A percentile compares a stretch with the other conserved stretches of the same genome.
Evolutionary conservation across 2,329 filamentous ascomycete species (phyloP).

Genomic region (Aspergillus ustus): DNA sequence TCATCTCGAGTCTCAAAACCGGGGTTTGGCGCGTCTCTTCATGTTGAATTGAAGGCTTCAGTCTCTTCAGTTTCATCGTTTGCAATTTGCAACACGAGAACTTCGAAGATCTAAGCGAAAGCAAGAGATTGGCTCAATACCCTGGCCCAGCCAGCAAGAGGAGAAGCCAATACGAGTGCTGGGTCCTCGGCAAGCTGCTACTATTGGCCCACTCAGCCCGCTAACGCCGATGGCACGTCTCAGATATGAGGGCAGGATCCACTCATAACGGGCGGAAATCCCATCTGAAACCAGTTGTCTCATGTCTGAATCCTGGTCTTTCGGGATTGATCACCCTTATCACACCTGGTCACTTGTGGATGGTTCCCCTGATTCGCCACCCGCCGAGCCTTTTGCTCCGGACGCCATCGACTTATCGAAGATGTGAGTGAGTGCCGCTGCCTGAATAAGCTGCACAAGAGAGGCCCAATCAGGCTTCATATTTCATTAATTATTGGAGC

Average conservation of each 20-base stretch:
- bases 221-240: constrained; percentile 27
- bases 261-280: constrained; percentile 15
- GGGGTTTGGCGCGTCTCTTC: background rate
- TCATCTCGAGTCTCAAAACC: background rate
- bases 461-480: background rate
- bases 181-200: background rate
- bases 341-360: too few species aligned
- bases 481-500: too few species aligned
- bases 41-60: background rate
- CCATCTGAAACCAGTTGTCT: constrained; percentile 32
- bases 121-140: constrained; percentile 17
- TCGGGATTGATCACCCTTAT: too few species aligned
- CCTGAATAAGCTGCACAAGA: background rate
- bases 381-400: background rate
- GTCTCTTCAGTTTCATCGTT: constrained; percentile 6
- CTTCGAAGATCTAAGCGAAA: constrained; percentile 13
- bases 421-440: background rate
- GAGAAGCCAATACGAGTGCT: constrained; percentile 11
- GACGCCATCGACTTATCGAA: background rate
- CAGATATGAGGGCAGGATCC: constrained; percentile 24
- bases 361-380: too few species aligned
- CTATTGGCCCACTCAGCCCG: constrained; percentile 21
- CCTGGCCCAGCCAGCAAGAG: constrained; percentile 15
- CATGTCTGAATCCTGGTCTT: too few species aligned
- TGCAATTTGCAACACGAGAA: background rate